Conservation (phyloP, 345 rosid species). For the Stellera chamaejasme region DNA sequence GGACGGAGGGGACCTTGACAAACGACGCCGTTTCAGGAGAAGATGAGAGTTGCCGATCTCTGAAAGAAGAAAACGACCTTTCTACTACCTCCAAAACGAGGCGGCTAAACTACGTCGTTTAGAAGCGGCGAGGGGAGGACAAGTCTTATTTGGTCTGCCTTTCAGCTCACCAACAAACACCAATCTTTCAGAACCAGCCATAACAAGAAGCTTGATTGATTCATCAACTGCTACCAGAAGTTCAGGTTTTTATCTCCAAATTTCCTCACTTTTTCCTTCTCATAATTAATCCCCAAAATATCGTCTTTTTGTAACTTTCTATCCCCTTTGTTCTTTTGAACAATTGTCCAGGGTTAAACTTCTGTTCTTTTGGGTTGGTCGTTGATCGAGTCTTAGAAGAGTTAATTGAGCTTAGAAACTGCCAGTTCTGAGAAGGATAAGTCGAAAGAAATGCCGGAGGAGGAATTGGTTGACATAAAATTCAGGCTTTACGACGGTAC, state of each 20-base stretch:
- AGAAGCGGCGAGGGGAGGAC: slow-evolving; percentile 6
- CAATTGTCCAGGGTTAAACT: too few species aligned
- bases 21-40: slow-evolving; percentile 13
- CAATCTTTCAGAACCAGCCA: slow-evolving; percentile 21
- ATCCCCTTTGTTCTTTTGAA: too few species aligned
- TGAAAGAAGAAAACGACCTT: slow-evolving; percentile 7
- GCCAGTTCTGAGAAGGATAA: slow-evolving; percentile 14
- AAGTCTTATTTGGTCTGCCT: slow-evolving; percentile 16
- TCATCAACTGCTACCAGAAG: slow-evolving; percentile 6
- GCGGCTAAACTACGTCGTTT: slow-evolving; percentile 21
- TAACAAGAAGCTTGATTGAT: slow-evolving; percentile 3
- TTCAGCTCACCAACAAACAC: slow-evolving; percentile 30
- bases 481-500: slow-evolving; percentile 92
- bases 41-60: background rate
- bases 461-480: slow-evolving; percentile 70
- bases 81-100: background rate
- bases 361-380: slow-evolving; percentile 10
- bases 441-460: slow-evolving; percentile 71
- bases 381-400: slow-evolving; percentile 6
- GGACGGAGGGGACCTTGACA: background rate
- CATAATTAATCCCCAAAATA: too few species aligned
- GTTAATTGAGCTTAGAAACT: slow-evolving; percentile 11
- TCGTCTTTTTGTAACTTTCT: too few species aligned
- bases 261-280: background rate
- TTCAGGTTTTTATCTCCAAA: slow-evolving; percentile 10